These are phyloP conservation scores for Coniella vitis DNA, from an alignment of 2,329 filamentous ascomycete genomes.

Conservation along the genomic window DNA sequence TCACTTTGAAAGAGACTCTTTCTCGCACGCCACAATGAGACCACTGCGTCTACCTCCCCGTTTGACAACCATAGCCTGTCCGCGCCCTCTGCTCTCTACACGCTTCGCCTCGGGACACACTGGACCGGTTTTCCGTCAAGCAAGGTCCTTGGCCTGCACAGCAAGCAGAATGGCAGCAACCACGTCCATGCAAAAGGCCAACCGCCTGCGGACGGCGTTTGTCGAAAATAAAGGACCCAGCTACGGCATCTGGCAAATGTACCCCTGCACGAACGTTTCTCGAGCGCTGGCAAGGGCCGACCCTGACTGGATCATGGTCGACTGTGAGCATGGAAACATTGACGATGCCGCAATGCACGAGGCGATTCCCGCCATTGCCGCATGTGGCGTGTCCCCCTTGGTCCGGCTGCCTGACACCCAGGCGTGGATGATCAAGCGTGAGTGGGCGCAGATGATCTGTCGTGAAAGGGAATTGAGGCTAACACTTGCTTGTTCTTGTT, in stretches of 20 bases:
- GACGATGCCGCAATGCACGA: constrained; percentile 53
- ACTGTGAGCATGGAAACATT: constrained; percentile 52
- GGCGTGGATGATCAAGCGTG: constrained; percentile 50
- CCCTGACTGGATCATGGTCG: constrained; percentile 60
- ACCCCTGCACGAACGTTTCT: constrained; percentile 54
- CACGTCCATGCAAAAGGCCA: constrained; percentile 37
- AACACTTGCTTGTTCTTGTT: constrained; percentile 11
- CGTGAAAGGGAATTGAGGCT: not conserved
- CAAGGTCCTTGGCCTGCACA: not conserved
- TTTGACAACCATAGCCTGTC: not conserved
- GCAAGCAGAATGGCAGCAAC: constrained; percentile 9
- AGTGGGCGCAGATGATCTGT: constrained; percentile 17
- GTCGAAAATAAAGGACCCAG: constrained; percentile 38
- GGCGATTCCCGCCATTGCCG: constrained; percentile 48
- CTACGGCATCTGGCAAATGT: constrained; percentile 57
- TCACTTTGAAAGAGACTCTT: no score
- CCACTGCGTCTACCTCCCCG: not conserved
- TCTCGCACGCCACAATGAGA: no score
- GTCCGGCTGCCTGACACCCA: constrained; percentile 53
- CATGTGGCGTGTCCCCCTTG: constrained; percentile 46
- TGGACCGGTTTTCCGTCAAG: no score
- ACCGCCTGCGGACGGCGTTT: constrained; percentile 44
- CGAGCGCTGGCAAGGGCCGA: constrained; percentile 54
- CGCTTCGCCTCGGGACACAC: not conserved
- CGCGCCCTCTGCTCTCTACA: not conserved